Base-by-base conservation (phyloP, 2,329 filamentous ascomycete genomes). In the Albophoma yamanashiensis region DNA sequence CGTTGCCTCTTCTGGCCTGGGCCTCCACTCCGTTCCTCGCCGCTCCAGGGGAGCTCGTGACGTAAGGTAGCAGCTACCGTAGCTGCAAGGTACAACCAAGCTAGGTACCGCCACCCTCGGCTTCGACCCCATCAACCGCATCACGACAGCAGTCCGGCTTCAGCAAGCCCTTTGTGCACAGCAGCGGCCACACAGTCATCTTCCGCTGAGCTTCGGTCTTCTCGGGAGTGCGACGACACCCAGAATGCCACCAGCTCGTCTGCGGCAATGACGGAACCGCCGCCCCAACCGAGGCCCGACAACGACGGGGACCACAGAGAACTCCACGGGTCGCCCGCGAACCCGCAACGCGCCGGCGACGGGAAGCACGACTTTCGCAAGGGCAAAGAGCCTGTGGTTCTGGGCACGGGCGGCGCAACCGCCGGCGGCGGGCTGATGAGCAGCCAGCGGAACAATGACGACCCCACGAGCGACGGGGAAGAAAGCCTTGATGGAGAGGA, bases 251-350 rank as follows among this genome's bases (percentile, higher is more conserved):
- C 60, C 64, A 65, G 64, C 64, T 61, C 62, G 52, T 58, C 64
- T 61, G 62, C 62, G 64, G 67, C 70, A 72, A 78, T 78, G 76
- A 78, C 75, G 69, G 72, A 76, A 66, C 70, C 69, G 69, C 69
- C 73, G 69, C 71, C 74, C 65, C 65, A 67, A 61, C 65, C 64
- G 67, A 57, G 55, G 45, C 56, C 4, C 22, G 55, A 57, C 27
- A 47, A 43, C 39, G 71, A 69, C 69, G 68, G 70, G 55, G 65
- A 31, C 31, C 5, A n/a, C 7, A n/a, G 38, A 22, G 17, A 31
- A 34, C 43, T 9, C 11, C 50, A 9, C 22, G 31, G 50, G 4
- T 55, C 50, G 20, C 50, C 14, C 31, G 14, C 57, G 43, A 45
- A 52, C 12, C 11, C 34, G 1, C 45, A 45, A 22, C 59, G 36